These are phyloP conservation scores for Houttuynia cordata DNA, from an alignment of 164 flowering plant genomes.

Conservation along the genomic window DNA sequence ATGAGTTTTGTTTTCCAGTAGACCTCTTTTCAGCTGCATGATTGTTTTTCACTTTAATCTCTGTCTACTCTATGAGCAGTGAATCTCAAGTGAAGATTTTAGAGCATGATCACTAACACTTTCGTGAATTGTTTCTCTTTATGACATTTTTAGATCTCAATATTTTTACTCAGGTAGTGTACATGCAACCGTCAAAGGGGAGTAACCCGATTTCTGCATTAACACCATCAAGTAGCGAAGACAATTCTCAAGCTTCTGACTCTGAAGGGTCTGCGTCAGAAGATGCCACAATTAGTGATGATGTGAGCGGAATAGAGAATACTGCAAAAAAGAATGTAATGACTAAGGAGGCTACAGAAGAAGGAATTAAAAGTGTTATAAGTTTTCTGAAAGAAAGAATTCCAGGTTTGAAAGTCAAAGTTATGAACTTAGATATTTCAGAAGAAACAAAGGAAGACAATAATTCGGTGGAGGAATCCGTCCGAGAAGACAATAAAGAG, in stretches of 20 bases:
- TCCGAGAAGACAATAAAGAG: slow-evolving; percentile 45
- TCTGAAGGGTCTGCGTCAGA: slow-evolving; percentile 30
- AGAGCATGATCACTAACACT: no score
- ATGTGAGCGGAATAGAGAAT: slow-evolving; percentile 26
- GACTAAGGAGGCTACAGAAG: slow-evolving; percentile 70
- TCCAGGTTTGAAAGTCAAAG: slow-evolving; percentile 78
- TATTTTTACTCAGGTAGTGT: slow-evolving; percentile 50
- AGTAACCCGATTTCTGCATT: slow-evolving; percentile 19
- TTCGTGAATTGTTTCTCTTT: no score
- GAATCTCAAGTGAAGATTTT: not conserved
- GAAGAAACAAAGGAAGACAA: slow-evolving; percentile 40
- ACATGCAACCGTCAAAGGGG: slow-evolving; percentile 47
- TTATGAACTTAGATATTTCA: slow-evolving; percentile 46
- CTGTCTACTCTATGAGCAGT: not conserved
- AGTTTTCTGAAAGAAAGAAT: slow-evolving; percentile 77
- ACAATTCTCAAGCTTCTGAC: slow-evolving; percentile 24
- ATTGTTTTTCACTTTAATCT: not conserved
- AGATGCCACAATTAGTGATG: slow-evolving; percentile 31
- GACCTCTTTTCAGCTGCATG: not conserved
- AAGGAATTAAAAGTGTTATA: slow-evolving; percentile 72
- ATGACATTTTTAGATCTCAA: no score
- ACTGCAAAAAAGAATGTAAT: slow-evolving; percentile 44
- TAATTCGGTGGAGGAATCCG: slow-evolving; percentile 43
- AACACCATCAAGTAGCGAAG: slow-evolving; percentile 30
- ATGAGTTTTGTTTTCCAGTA: not conserved